phyloP scores from a whole-genome alignment of 75 land plant species.

The Sequoiadendron giganteum region DNA sequence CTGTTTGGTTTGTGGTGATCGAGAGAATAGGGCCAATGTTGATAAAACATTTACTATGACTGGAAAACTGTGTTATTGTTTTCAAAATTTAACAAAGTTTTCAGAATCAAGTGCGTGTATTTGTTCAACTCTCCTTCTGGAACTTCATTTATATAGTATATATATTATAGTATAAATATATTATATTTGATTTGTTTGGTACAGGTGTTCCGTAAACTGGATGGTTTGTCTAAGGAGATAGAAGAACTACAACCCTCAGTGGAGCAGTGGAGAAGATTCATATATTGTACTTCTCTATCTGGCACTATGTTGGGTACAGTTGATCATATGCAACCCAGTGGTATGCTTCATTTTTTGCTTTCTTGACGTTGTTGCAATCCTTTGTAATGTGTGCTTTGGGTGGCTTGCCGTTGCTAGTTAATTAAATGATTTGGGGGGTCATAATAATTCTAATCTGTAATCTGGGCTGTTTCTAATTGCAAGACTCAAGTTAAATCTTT shows the following conservation, averaged over 20 bases:
- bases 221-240: constrained; percentile 73
- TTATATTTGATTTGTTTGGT: background rate
- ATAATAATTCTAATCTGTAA: background rate
- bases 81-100: background rate
- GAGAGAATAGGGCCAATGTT: background rate
- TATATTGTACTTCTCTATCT: constrained; percentile 87
- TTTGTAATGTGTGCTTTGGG: background rate
- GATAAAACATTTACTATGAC: background rate
- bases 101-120: background rate
- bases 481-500: background rate
- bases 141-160: background rate
- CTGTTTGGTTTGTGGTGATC: background rate
- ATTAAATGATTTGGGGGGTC: background rate
- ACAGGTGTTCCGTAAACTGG: constrained; percentile 84
- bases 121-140: background rate
- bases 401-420: background rate
- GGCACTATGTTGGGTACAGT: constrained; percentile 87
- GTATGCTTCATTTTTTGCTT: constrained; percentile 22
- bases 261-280: constrained; percentile 90
- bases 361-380: background rate
- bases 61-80: background rate
- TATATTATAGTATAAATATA: too few relatives aligned
- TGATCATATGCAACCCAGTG: constrained; percentile 89
- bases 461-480: background rate
- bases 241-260: constrained; percentile 77